Evolutionary conservation across 1,284 basidiomycete genomes (phyloP), one percentile per base, ranked within the genome.

Genomic region (Ustilago loliicola): DNA sequence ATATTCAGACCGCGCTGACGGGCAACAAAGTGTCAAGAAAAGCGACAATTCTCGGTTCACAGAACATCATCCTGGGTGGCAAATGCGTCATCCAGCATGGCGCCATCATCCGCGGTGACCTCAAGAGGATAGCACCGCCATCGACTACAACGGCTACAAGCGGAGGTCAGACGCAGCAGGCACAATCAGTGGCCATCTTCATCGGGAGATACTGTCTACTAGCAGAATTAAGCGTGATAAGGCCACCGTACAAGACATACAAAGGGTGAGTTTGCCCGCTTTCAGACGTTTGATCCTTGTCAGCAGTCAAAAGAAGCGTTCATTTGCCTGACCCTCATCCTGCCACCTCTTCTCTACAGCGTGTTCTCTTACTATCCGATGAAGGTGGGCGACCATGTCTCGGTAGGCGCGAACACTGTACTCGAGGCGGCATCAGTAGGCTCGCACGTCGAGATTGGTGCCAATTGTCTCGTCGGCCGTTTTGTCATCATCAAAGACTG

Each of bases 281-380:
- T 10, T 29, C 48, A n/a, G n/a, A n/a, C 6, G 25, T n/a, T 21
- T 21, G 15, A 42, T n/a, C 15, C 3, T 51, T 25, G 4, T 32
- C 4, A 2, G 17, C 2, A n/a, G 51, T 3, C 27, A 10, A 15
- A 23, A 34, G 30, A 59, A 11, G 13, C 38, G 38, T 21, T 38
- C 30, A 47, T 23, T 6, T 8, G 3, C 13, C 59, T 32, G 27
- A n/a, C 23, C 23, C 19, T 19, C 9, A 30, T 45, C n/a, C 25
- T 56, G 4, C 36, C 25, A 27, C 19, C 13, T 45, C 40, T 17
- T 21, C 13, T 50, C 10, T 15, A 2, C 69, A 81, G 81, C 58
- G 91, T 92, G 67, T 98, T 97, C 90, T 98, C 97, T 80, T 98
- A 97, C 87, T 98, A 98, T 84, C 96, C 97, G 1, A 94, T 98